Evolutionary conservation across 1,284 basidiomycete species (phyloP), one percentile per base, ranked within the genome.

Genomic region (Phellopilus nigrolimitatus): DNA sequence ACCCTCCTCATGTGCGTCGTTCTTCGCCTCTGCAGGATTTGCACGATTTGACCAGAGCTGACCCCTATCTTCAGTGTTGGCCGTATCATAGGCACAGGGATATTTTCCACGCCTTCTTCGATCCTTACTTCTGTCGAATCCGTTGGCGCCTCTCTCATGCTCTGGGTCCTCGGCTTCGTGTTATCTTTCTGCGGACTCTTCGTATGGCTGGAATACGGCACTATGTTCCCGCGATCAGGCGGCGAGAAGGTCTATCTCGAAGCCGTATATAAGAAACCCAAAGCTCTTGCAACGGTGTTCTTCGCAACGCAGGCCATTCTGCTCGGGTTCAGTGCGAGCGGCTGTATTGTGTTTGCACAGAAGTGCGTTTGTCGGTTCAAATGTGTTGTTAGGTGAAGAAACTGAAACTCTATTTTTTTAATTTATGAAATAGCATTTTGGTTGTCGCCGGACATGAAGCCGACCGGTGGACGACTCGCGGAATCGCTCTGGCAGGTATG

Each of bases 71-170:
- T 1, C 57, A 75, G 74, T 28, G 70, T 80, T 25, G 78, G 78
- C 1, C 65, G 68, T 22, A 74, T 81, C 46, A 78, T 81, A 43
- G 81, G 81, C 0, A 80, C 80, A 0, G 80, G 80, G 5, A 79
- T 82, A 51, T 83, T 83, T 64, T 79, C 80, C 1, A 82, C 80
- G 0, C 78, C 80, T 0, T 78, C 78, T 0, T 78, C 76, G 0
- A 82, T 83, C 57, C 59, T 80, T 25, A 62, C 57, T 0, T 70
- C 73, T 0, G 73, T 76, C 0, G 72, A 71, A 13, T 78, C 74
- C 1, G 66, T 79, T 10, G 79, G 78, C 4, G 74, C 77, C 1
- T 77, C 75, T 0, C 64, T 79, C 9, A 69, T 79, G 66, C 72
- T 79, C 36, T 81, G 78, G 79, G 72, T 78, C 2, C 70, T 78